These are phyloP conservation scores for Monosporascus sp. DNA, from an alignment of 2,329 filamentous ascomycete species.

Conservation along the genomic window DNA sequence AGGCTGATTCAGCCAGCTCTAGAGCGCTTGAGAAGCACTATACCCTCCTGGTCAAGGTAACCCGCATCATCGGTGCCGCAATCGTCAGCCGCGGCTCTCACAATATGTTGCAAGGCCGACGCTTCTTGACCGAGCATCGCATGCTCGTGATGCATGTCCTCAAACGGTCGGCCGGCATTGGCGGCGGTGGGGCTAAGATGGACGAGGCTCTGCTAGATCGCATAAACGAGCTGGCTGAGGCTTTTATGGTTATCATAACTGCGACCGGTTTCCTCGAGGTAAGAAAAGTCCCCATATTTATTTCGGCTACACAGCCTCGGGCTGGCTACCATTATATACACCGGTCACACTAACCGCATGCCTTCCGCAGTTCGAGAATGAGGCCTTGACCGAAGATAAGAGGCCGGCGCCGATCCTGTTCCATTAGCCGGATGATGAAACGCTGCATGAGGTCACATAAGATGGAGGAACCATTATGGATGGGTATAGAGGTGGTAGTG, in stretches of 20 bases:
- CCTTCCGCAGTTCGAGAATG: slow-evolving; percentile 22
- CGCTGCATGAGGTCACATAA: too few species aligned
- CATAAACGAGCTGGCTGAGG: slow-evolving; percentile 74
- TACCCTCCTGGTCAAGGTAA: slow-evolving; percentile 70
- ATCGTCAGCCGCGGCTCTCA: slow-evolving; percentile 77
- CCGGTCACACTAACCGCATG: neutral
- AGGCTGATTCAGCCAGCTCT: slow-evolving; percentile 66
- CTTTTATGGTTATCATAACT: slow-evolving; percentile 76
- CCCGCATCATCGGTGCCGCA: slow-evolving; percentile 76
- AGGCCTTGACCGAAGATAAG: slow-evolving; percentile 14
- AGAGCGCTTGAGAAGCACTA: slow-evolving; percentile 77
- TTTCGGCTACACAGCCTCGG: neutral
- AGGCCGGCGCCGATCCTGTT: slow-evolving; percentile 18
- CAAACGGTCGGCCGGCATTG: slow-evolving; percentile 81
- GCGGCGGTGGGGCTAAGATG: slow-evolving; percentile 36
- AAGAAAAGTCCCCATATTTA: slow-evolving; percentile 13
- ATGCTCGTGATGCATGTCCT: slow-evolving; percentile 82
- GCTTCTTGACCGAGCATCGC: slow-evolving; percentile 78
- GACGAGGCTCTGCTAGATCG: slow-evolving; percentile 48
- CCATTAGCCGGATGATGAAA: slow-evolving; percentile 12
- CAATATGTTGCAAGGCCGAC: slow-evolving; percentile 73
- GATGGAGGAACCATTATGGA: neutral
- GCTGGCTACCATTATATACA: slow-evolving; percentile 9
- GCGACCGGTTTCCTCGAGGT: slow-evolving; percentile 85
- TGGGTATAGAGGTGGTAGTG: neutral